A percentile compares a stretch with the other conserved stretches of the same genome.
phyloP scores from a whole-genome alignment of 768 basidiomycete genomes.

The Termitomyces sp. region DNA sequence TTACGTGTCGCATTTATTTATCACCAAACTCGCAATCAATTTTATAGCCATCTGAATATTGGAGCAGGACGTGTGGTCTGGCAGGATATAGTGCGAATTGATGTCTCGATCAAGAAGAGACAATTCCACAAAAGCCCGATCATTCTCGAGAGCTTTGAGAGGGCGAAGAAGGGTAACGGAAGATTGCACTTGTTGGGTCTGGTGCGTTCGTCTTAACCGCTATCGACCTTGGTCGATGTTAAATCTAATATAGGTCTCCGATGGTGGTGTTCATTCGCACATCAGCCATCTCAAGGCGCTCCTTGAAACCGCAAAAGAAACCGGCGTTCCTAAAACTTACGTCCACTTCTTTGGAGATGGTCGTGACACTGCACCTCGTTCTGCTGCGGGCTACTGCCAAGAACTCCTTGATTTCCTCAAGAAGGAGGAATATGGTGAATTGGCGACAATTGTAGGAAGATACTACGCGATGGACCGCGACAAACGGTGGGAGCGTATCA shows the following conservation, averaged over 20 bases:
- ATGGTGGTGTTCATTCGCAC: conserved; percentile 97
- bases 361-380: conserved; percentile 89
- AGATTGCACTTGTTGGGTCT: conserved; percentile 87
- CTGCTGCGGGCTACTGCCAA: conserved; percentile 72
- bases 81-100: conserved; percentile 97
- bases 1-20: not conserved
- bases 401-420: conserved; percentile 76
- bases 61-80: conserved; percentile 94
- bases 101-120: conserved; percentile 85
- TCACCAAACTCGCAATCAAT: not conserved
- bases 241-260: conserved; percentile 54
- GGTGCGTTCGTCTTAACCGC: conserved; percentile 37
- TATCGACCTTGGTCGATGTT: not conserved
- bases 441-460: conserved; percentile 83
- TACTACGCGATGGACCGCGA: conserved; percentile 99
- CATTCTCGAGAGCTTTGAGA: conserved; percentile 72
- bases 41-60: conserved; percentile 84
- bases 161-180: conserved; percentile 79
- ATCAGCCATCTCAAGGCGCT: conserved; percentile 88
- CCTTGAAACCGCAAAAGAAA: conserved; percentile 85
- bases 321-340: conserved; percentile 80
- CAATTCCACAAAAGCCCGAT: conserved; percentile 77
- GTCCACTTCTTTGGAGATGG: conserved; percentile 96
- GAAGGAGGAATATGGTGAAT: conserved; percentile 73
- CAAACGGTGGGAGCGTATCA: conserved; percentile 94